phyloP scores from a whole-genome alignment of 208 protist genomes.

The Leishmania mexicana region DNA sequence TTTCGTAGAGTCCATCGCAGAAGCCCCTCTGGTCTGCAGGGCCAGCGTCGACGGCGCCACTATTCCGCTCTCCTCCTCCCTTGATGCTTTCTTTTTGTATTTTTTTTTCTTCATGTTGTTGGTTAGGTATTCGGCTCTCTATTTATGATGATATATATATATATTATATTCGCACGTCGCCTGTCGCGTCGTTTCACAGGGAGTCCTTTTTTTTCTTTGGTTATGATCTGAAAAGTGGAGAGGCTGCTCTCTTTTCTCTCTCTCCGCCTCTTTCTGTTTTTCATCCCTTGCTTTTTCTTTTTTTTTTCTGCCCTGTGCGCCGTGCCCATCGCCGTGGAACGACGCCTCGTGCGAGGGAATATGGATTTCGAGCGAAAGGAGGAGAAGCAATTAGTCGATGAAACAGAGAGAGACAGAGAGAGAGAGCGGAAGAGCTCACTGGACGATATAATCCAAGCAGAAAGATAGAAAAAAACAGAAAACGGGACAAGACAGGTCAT shows the following conservation, averaged over 20 bases:
- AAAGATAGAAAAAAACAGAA: not conserved
- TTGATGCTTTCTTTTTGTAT: not conserved
- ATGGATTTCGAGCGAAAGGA: not conserved
- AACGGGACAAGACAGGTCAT: not conserved
- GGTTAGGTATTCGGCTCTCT: not conserved
- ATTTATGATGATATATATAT: not conserved
- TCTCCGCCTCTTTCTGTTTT: slow-evolving; percentile 5
- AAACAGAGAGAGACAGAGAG: not conserved
- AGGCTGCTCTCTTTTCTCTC: slow-evolving; percentile 13
- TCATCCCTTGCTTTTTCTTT: not conserved
- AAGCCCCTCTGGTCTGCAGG: not conserved
- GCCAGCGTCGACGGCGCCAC: not conserved
- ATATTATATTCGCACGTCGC: not conserved
- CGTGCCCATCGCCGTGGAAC: not conserved
- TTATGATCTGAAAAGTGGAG: not conserved
- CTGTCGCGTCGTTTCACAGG: not conserved
- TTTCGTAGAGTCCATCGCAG: slow-evolving; percentile 10
- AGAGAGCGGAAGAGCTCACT: not conserved
- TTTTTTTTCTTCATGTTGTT: no score
- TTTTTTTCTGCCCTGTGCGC: not conserved
- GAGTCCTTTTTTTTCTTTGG: slow-evolving; percentile 24
- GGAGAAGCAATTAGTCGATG: not conserved
- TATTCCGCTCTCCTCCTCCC: not conserved
- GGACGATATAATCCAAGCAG: not conserved
- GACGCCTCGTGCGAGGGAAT: not conserved